phyloP scores from a whole-genome alignment of 2,329 filamentous ascomycete species.

The Claviceps fusiformis region DNA sequence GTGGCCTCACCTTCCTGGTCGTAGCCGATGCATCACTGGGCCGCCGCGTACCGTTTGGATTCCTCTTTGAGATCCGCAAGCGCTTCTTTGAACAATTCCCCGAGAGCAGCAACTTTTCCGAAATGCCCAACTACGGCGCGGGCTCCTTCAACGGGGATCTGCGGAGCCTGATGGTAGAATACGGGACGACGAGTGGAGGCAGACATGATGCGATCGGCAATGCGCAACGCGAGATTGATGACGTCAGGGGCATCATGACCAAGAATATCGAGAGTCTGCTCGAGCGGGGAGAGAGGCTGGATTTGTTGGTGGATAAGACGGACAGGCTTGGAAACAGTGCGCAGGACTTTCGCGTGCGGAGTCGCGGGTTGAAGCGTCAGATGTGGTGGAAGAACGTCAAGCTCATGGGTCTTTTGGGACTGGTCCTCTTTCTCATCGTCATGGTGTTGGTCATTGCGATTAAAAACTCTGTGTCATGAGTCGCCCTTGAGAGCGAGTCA shows the following conservation, averaged over 20 bases:
- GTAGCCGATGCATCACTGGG: conserved; percentile 71
- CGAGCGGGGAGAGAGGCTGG: conserved; percentile 84
- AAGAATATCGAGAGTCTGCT: conserved; percentile 85
- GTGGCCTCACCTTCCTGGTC: conserved; percentile 82
- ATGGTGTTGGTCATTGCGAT: conserved; percentile 40
- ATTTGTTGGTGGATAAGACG: conserved; percentile 91
- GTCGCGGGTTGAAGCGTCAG: conserved; percentile 69
- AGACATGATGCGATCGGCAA: conserved; percentile 71
- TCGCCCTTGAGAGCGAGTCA: neutral
- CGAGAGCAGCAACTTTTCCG: conserved; percentile 54
- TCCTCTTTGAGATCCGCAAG: conserved; percentile 78
- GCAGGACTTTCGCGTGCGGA: conserved; percentile 78
- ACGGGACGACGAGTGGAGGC: conserved; percentile 63
- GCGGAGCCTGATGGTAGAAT: conserved; percentile 66
- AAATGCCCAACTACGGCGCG: conserved; percentile 79
- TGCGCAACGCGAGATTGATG: conserved; percentile 82
- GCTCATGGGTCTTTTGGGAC: conserved; percentile 64
- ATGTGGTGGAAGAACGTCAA: conserved; percentile 99
- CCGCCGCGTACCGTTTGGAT: conserved; percentile 84
- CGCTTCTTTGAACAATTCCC: conserved; percentile 66
- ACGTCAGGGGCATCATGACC: conserved; percentile 85
- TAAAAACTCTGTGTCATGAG: conserved; percentile 25
- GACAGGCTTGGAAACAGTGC: conserved; percentile 80
- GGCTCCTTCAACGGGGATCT: conserved; percentile 75
- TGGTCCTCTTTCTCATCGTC: conserved; percentile 52